phyloP scores from a whole-genome alignment of 1,284 basidiomycete species.

The Sporisorium reilianum region DNA sequence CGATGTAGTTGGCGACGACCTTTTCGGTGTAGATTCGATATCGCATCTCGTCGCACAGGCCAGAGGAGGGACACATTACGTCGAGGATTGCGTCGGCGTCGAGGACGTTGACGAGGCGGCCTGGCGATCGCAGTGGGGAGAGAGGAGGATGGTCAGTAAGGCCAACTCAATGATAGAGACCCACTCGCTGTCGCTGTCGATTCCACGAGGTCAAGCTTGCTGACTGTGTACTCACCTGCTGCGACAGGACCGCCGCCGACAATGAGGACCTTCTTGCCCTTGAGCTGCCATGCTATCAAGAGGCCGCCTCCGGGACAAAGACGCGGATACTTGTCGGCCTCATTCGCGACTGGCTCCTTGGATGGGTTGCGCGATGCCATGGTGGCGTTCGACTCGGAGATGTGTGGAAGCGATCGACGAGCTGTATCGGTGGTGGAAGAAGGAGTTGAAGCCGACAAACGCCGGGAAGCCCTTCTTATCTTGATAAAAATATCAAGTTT shows the following conservation, averaged over 20 bases:
- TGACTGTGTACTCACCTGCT: slow-evolving; percentile 70
- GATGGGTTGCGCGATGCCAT: slow-evolving; percentile 51
- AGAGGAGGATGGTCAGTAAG: background rate
- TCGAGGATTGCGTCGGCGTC: slow-evolving; percentile 67
- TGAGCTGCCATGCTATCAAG: slow-evolving; percentile 87
- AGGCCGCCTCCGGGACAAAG: slow-evolving; percentile 77
- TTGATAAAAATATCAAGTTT: background rate
- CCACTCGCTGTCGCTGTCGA: no score
- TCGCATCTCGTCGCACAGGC: slow-evolving; percentile 64
- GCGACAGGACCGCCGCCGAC: slow-evolving; percentile 91
- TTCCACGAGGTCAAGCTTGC: no score
- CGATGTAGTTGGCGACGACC: slow-evolving; percentile 54
- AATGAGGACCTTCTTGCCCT: slow-evolving; percentile 81
- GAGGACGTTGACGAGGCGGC: slow-evolving; percentile 66
- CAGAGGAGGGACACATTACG: slow-evolving; percentile 62
- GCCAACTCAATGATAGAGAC: background rate
- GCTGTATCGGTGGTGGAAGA: background rate
- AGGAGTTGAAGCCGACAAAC: background rate
- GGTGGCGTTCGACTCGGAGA: background rate
- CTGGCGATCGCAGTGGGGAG: slow-evolving; percentile 40
- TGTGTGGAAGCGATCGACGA: background rate
- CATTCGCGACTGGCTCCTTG: slow-evolving; percentile 9
- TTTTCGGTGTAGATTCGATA: slow-evolving; percentile 57
- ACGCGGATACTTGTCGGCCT: slow-evolving; percentile 52
- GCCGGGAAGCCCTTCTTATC: slow-evolving; percentile 5